These are phyloP conservation scores for Scleroderma bovista DNA, from an alignment of 768 basidiomycete genomes.

Conservation along the genomic window DNA sequence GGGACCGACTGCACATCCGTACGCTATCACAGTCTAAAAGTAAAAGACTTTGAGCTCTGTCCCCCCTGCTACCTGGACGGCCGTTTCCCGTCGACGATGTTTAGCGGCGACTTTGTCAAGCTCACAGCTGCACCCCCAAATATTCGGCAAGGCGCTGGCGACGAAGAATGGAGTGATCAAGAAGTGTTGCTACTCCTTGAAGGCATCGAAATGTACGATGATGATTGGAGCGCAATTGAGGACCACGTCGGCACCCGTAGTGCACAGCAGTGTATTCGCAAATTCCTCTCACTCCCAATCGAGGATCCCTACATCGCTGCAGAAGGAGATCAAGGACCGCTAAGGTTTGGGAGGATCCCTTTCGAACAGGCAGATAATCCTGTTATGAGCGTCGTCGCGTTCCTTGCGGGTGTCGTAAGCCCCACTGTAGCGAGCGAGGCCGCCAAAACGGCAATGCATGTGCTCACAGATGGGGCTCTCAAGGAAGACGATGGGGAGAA, in stretches of 20 bases:
- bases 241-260: slow-evolving; percentile 90
- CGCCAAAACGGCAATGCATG: slow-evolving; percentile 84
- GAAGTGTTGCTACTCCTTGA: slow-evolving; percentile 88
- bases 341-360: slow-evolving; percentile 75
- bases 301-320: slow-evolving; percentile 87
- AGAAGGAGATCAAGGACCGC: slow-evolving; percentile 69
- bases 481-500: slow-evolving; percentile 26
- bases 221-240: slow-evolving; percentile 91
- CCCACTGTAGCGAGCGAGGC: slow-evolving; percentile 91
- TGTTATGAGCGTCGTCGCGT: slow-evolving; percentile 97
- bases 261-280: slow-evolving; percentile 91
- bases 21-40: slow-evolving; percentile 91
- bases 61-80: slow-evolving; percentile 92
- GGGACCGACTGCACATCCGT: slow-evolving; percentile 86
- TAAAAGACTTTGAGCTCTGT: slow-evolving; percentile 88
- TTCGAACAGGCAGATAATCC: slow-evolving; percentile 97
- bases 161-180: slow-evolving; percentile 84
- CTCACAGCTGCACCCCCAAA: slow-evolving; percentile 43
- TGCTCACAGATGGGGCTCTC: slow-evolving; percentile 60
- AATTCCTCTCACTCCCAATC: slow-evolving; percentile 94
- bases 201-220: slow-evolving; percentile 96
- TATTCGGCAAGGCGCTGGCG: slow-evolving; percentile 37
- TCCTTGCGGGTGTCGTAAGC: slow-evolving; percentile 87
- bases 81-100: slow-evolving; percentile 94
- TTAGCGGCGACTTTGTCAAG: slow-evolving; percentile 95